Base-by-base conservation (phyloP, 108 stramenopile genomes). In the Pelagomonas calceolata region DNA sequence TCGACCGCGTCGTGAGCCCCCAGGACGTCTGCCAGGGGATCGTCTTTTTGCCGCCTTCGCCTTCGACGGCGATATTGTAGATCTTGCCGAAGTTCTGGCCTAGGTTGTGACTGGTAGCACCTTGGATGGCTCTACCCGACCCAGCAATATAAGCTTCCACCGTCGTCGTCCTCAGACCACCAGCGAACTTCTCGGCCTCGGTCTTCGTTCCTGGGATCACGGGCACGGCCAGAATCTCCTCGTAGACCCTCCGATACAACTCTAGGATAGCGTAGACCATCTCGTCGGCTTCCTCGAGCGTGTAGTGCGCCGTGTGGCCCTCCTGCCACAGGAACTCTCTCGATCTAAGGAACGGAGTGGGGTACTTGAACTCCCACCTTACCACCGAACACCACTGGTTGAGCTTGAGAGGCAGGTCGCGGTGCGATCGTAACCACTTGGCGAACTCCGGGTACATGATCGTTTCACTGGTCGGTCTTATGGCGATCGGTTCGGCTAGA, bases 341-440 rank as follows among this genome's bases (percentile, higher is more conserved):
- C 32, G 92, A 81, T 65, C 99, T 82, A 36, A 99, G 81, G 69
- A 99, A 99, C 0, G 99, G 99, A 29, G 97, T 98, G 30, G 99
- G 95, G 78, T 96, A 82, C 82, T 98, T 98, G 79, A 99, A 97
- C 79, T 99, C 98, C 98, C 98, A 99, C 67, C 98, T 84, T 10
- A 99, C 96, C 32, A 99, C 98, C 73, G 96, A 98, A 69, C 89
- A 87, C 98, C 98, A 99, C 81, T 99, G 98, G 80, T 99, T 99
- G 67, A 99, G 79, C 75, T 92, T 93, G 71, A 99, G 87, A 4
- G 98, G 98, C 73, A 99, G 85, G 81, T 99, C 98, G 16, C 87
- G 71, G 72, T 85, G 85, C 46, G 80, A 83, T 34, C 86, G 82
- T 73, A 95, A 93, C 98, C 98, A 99, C 77, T 95, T 91, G 15